phyloP scores from a whole-genome alignment of 1,284 basidiomycete species.

The Malassezia dermatis region DNA sequence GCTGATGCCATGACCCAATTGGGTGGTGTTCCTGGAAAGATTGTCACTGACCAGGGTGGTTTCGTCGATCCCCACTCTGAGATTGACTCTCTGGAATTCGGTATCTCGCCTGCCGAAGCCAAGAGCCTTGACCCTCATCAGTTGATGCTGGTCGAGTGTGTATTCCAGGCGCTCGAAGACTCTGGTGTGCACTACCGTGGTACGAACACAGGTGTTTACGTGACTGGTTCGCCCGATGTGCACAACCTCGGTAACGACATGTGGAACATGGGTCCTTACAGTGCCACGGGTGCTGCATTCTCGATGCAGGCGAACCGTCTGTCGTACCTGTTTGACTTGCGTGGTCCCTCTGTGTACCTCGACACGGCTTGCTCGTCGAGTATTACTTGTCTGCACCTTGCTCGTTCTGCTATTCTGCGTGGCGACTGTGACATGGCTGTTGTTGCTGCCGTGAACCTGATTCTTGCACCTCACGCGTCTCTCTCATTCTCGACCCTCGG shows the following conservation, averaged over 20 bases:
- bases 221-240: constrained; percentile 16
- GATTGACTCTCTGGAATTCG: constrained; percentile 20
- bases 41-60: constrained; percentile 19
- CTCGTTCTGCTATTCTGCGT: constrained; percentile 10
- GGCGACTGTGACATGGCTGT: constrained; percentile 23
- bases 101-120: constrained; percentile 19
- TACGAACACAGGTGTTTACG: constrained; percentile 19
- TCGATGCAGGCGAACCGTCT: constrained; percentile 22
- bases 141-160: constrained; percentile 13
- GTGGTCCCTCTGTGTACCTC: constrained; percentile 17
- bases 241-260: constrained; percentile 20
- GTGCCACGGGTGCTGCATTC: constrained; percentile 17
- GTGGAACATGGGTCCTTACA: constrained; percentile 20
- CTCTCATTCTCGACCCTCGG: constrained; percentile 16
- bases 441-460: constrained; percentile 17
- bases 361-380: constrained; percentile 21
- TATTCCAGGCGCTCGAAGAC: constrained; percentile 19
- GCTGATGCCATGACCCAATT: constrained; percentile 24
- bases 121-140: constrained; percentile 12
- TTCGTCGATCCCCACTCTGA: constrained; percentile 15
- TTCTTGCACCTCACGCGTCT: constrained; percentile 11
- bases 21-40: constrained; percentile 16
- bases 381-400: constrained; percentile 22
- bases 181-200: constrained; percentile 19
- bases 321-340: constrained; percentile 20